Percentiles rank a stretch among this genome's conserved stretches.
phyloP scores from a whole-genome alignment of 1,284 basidiomycete species.

The Anthracocystis setariae region DNA sequence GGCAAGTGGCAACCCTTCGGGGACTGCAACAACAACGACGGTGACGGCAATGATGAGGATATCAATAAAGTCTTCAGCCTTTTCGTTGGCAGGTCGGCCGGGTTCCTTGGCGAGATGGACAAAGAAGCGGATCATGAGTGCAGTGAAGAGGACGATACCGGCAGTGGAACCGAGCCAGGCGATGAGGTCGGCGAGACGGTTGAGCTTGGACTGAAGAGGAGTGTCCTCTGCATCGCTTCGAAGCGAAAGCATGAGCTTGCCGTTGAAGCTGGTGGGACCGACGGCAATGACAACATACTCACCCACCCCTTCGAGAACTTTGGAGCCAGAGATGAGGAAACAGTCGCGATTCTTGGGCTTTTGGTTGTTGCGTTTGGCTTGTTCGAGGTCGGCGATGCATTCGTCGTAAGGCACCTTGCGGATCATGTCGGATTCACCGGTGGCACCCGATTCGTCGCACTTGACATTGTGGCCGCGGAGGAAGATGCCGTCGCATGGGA shows the following conservation, averaged over 20 bases:
- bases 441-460: slow-evolving; percentile 95
- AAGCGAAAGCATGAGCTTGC: slow-evolving; percentile 75
- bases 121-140: slow-evolving; percentile 93
- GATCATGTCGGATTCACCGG: slow-evolving; percentile 95
- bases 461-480: slow-evolving; percentile 90
- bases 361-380: slow-evolving; percentile 61
- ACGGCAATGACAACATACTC: slow-evolving; percentile 91
- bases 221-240: slow-evolving; percentile 79
- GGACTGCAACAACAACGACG: slow-evolving; percentile 93
- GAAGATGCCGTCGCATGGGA: slow-evolving; percentile 96
- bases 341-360: slow-evolving; percentile 80
- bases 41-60: slow-evolving; percentile 96
- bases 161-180: slow-evolving; percentile 87
- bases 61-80: slow-evolving; percentile 90
- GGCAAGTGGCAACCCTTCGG: slow-evolving; percentile 94
- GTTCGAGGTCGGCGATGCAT: slow-evolving; percentile 72
- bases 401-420: slow-evolving; percentile 85
- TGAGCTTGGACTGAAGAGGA: slow-evolving; percentile 92
- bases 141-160: slow-evolving; percentile 82
- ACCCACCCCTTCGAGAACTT: slow-evolving; percentile 94
- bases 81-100: slow-evolving; percentile 77
- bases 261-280: slow-evolving; percentile 91
- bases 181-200: slow-evolving; percentile 89
- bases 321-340: slow-evolving; percentile 91
- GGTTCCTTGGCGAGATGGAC: slow-evolving; percentile 75